Conservation (phyloP, 2,329 filamentous ascomycete genomes). For the Diaporthe longicolla region DNA sequence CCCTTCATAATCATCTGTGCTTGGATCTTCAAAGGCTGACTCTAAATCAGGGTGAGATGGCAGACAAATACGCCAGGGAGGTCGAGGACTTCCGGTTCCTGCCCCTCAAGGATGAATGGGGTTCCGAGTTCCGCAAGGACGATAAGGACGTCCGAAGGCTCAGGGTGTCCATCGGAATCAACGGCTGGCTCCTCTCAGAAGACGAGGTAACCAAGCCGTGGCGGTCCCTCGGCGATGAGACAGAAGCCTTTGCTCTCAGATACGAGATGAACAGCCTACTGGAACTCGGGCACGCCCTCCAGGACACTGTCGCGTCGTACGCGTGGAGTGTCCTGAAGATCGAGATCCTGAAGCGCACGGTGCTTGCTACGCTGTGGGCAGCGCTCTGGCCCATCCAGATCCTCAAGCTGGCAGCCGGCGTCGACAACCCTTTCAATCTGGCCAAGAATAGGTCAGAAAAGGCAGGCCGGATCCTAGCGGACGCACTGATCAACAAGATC, state of each 20-base stretch:
- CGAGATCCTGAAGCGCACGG: conserved; percentile 81
- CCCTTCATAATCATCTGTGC: no score
- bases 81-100: conserved; percentile 88
- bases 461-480: conserved; percentile 83
- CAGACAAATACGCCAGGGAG: conserved; percentile 89
- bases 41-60: conserved; percentile 75
- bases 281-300: conserved; percentile 80
- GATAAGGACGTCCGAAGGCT: conserved; percentile 65
- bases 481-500: conserved; percentile 84
- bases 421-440: conserved; percentile 87
- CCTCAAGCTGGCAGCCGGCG: conserved; percentile 74
- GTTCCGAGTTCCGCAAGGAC: conserved; percentile 50
- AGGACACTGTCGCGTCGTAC: conserved; percentile 78
- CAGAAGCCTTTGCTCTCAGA: conserved; percentile 86
- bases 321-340: conserved; percentile 82
- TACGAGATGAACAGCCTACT: conserved; percentile 87
- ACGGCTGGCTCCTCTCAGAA: conserved; percentile 84
- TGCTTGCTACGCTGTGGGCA: conserved; percentile 76
- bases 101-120: conserved; percentile 71
- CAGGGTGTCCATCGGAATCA: conserved; percentile 87
- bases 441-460: conserved; percentile 84
- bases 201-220: conserved; percentile 85
- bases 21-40: no score
- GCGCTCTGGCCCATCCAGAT: conserved; percentile 80
- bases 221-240: conserved; percentile 78